Conservation (phyloP, 108 stramenopile genomes). For the Pseudonitzschia pungens region DNA sequence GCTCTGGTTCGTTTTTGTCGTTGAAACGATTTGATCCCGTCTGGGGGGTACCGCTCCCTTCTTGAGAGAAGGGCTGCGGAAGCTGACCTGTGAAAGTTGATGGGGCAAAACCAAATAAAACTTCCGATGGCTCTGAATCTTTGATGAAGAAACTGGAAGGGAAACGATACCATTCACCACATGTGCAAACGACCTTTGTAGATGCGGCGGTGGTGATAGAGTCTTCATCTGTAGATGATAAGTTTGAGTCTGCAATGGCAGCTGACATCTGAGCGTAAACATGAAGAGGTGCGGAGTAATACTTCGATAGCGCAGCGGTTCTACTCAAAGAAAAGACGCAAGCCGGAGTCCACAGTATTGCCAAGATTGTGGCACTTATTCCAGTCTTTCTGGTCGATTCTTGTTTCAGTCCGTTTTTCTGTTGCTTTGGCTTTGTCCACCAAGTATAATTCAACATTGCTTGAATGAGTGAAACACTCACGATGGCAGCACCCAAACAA, state of each 20-base stretch:
- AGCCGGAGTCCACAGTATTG: slow-evolving; percentile 36
- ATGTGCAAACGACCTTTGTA: slow-evolving; percentile 72
- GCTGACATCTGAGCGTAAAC: slow-evolving; percentile 52
- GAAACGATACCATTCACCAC: slow-evolving; percentile 97
- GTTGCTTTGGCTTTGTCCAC: background rate
- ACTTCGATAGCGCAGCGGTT: slow-evolving; percentile 58
- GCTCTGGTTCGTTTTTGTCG: slow-evolving; percentile 76
- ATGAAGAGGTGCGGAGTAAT: slow-evolving; percentile 77
- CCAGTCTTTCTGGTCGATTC: slow-evolving; percentile 9
- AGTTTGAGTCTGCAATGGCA: background rate
- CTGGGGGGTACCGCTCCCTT: slow-evolving; percentile 45
- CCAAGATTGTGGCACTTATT: slow-evolving; percentile 17
- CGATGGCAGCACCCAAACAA: slow-evolving; percentile 49
- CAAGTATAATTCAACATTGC: background rate
- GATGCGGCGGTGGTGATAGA: slow-evolving; percentile 2
- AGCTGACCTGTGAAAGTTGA: slow-evolving; percentile 91
- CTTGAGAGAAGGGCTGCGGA: slow-evolving; percentile 77
- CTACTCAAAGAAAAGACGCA: slow-evolving; percentile 55
- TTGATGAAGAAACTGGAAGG: slow-evolving; percentile 91
- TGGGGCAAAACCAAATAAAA: slow-evolving; percentile 71
- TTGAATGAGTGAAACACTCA: slow-evolving; percentile 27
- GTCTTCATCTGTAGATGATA: background rate
- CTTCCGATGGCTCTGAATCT: slow-evolving; percentile 39
- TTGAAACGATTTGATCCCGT: slow-evolving; percentile 59
- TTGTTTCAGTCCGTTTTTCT: background rate